Base-by-base conservation (phyloP, 805 yeast genomes). In the Cyberlindnera euphorbiae region DNA sequence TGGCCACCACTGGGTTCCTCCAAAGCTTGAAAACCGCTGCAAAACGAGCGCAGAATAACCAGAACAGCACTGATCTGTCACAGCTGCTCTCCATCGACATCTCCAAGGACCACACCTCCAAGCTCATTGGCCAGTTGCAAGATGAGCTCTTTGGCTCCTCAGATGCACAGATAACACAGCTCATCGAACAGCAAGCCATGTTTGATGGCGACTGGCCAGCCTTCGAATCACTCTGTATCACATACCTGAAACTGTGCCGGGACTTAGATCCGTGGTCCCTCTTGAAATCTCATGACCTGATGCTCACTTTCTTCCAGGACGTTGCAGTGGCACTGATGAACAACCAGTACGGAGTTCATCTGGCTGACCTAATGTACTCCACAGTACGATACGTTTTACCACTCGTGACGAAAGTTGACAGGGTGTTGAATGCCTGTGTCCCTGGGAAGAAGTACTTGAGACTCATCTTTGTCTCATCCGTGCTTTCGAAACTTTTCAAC, bases 221-320 rank as follows among this genome's bases (percentile, higher is more conserved):
- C 0, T 73, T 77, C 45, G 71, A 68, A 32, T 60, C 59, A 8
- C 47, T 72, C 9, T 52, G 75, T 0, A 49, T 53, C 1, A 59
- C 67, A 14, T 78, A 71, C 46, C 48, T 78, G 10, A 49, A 55
- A 22, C 60, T 69, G 22, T 58, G 70, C 17, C 59, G 73, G 36
- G 76, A 75, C 47, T 44, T 78, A 31, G 70, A 77, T 45, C 79
- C 83, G 0, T 66, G 74, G 73, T 76, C 82, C 1, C 38, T 64
- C 2, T 49, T 75, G 5, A 67, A 67, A 25, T 73, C 80, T 1
- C 75, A 75, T 42, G 84, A 78, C 52, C 55, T 76, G 29, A 63
- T 73, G 42, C 63, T 76, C 7, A 52, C 55, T 12, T 75, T 61
- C 41, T 56, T 70, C 32, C 72, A 69, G 35, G 69, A 69, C 41